Evolutionary conservation across 331 rosid genomes (phyloP), one percentile per base, ranked within the genome.

Genomic region (Ulmus americana): DNA sequence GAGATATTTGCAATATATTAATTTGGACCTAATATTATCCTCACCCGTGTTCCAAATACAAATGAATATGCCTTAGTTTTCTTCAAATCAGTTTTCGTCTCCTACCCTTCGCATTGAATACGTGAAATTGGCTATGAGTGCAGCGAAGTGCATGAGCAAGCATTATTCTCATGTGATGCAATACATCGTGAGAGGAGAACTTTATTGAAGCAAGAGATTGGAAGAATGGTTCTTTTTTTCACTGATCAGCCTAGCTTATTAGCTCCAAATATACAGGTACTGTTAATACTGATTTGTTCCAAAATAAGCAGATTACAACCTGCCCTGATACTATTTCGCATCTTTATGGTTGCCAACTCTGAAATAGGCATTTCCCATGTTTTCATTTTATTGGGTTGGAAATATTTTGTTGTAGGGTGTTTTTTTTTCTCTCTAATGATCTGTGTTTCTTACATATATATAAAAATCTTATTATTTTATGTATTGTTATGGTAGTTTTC

Each of bases 81-180:
- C 63, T 52, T 45, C 45, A 55, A 64, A 39, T 55, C 12, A 45
- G 54, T 68, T 58, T 8, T 54, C 35, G 70, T 44, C 46, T 65
- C 22, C 7, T 54, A 28, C 46, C 64, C 45, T 38, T 51, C 63
- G 58, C 67, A 44, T 67, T 78, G 65, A 68, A 65, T 13, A 69
- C 68, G 56, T 44, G 68, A 78, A 77, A 59, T 47, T 73, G 55
- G 28, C 48, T 72, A 57, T 64, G 64, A 75, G 81, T 81, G 77
- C 84, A 89, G 98, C 69, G 98, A 89, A 80, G 96, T 89, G 75
- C 97, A 89, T 63, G 98, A 92, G 55, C 98, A 89, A 82, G 95
- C 97, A 58, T 74, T 87, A 67, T 57, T 80, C 35, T 85, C 91
- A 63, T 89, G 95, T 81, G 97, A 89, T 79, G 88, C 83, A 71